Evolutionary conservation across 306 rosid species (phyloP), one percentile per base, ranked within the genome.

Genomic region (Cicer arietinum): DNA sequence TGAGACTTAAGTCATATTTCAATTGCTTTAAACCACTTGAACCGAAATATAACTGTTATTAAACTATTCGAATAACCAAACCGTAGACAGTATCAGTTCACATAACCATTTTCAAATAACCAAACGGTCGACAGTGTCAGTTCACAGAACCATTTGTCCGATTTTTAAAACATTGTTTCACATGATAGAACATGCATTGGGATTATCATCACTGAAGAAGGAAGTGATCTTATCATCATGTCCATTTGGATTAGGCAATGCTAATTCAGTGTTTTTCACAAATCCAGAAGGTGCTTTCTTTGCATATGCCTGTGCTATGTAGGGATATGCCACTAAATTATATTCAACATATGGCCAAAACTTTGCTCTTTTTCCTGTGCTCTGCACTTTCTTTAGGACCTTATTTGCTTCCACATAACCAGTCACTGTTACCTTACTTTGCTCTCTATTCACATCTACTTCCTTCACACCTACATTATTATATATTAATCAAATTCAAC

Each of bases 311-410:
- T 86, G 91, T 8, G 91, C 80, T 9, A 84, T 89, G 57, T 91
- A 94, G 1, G 97, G 98, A 74, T 91, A 91, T 14, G 98, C 96
- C 44, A 91, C 98, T 75, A 90, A 74, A 80, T 91, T 91, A 74
- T 90, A 88, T 8, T 91, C 89, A n/a, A 94, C 83, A 40, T 94
- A 94, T 0, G 98, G 98, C 98, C 98, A 94, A 73, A 91, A 79
- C 87, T 94, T 92, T 0, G 98, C 98, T 65, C 42, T 88, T 59
- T 94, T 94, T 45, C 98, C 98, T 0, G 98, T 94, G 78, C 96
- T 87, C 79, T 74, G 57, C 57, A 94, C 94, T 53, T 50, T 94
- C 77, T 88, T 91, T 7, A 94, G 82, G 7, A 94, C 98, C 90
- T 86, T 94, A 81, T 85, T 87, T 76, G 94, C 79, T 12, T 94